phyloP scores from a whole-genome alignment of 2,329 filamentous ascomycete genomes.

The Amesomyces nigricolor region DNA sequence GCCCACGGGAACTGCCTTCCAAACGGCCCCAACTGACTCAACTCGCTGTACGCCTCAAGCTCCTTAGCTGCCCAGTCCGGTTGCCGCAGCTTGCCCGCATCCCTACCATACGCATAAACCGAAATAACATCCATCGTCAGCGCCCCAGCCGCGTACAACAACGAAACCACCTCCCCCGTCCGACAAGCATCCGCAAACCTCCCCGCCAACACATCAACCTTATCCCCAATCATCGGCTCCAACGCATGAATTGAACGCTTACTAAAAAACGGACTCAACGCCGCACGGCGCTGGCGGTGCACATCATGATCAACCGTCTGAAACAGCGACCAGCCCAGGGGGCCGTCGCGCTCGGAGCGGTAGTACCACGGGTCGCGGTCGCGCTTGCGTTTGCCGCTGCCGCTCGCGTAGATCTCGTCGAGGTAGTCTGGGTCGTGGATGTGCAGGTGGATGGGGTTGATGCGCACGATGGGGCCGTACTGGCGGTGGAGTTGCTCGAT shows the following conservation, averaged over 20 bases:
- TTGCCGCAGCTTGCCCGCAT: constrained; percentile 27
- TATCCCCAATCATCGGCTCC: not conserved
- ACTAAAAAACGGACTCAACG: constrained; percentile 24
- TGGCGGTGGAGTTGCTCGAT: constrained; percentile 30
- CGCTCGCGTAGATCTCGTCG: constrained; percentile 14
- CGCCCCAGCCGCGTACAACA: not conserved
- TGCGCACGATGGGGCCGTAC: constrained; percentile 21
- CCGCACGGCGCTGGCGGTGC: constrained; percentile 5
- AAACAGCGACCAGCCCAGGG: not conserved
- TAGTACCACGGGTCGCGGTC: not conserved
- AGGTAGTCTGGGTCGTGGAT: constrained; percentile 17
- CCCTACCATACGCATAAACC: constrained; percentile 35
- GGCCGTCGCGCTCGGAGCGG: not conserved
- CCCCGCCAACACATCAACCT: not conserved
- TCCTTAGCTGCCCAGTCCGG: too few relatives aligned
- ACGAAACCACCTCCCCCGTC: too few relatives aligned
- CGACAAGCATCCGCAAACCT: too few relatives aligned
- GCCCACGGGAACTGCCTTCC: not conserved
- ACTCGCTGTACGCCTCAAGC: too few relatives aligned
- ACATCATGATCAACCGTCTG: constrained; percentile 3
- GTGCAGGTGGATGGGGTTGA: constrained; percentile 20
- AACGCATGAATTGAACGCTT: not conserved
- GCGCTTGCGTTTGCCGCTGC: constrained; percentile 2
- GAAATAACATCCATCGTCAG: constrained; percentile 32
- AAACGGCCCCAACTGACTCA: not conserved